Evolutionary conservation across 2,329 filamentous ascomycete species (phyloP).

Genomic region (Calonectria pauciramosa): DNA sequence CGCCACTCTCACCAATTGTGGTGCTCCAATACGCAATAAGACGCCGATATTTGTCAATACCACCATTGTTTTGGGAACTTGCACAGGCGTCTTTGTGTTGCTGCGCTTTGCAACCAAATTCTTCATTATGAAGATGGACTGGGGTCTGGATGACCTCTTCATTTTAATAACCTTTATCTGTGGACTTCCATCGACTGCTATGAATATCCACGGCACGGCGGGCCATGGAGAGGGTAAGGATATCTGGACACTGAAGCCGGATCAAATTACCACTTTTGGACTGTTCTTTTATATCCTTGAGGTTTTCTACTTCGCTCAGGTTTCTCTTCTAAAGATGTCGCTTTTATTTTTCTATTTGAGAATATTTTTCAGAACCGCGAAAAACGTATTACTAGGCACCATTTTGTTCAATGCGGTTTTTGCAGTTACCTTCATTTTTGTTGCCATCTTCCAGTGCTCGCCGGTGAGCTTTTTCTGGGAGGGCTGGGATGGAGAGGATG

Average conservation of each 20-base stretch:
- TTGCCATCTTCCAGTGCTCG: slow-evolving; percentile 53
- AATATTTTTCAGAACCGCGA: slow-evolving; percentile 25
- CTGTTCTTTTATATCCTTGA: slow-evolving; percentile 29
- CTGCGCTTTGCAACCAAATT: slow-evolving; percentile 34
- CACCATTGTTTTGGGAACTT: slow-evolving; percentile 27
- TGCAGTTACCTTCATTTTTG: slow-evolving; percentile 48
- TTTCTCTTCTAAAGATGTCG: slow-evolving; percentile 30
- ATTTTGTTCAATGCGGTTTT: slow-evolving; percentile 32
- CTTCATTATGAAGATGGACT: slow-evolving; percentile 25
- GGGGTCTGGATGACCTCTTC: slow-evolving; percentile 33
- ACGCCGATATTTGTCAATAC: slow-evolving; percentile 21
- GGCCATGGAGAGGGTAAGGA: slow-evolving; percentile 29
- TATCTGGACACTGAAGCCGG: slow-evolving; percentile 30
- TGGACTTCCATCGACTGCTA: slow-evolving; percentile 26
- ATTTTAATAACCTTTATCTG: slow-evolving; percentile 16
- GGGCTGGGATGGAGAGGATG: slow-evolving; percentile 55
- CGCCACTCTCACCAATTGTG: slow-evolving; percentile 24
- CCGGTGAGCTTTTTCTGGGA: slow-evolving; percentile 57
- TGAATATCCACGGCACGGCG: slow-evolving; percentile 31
- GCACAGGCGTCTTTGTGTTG: slow-evolving; percentile 29
- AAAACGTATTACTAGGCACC: slow-evolving; percentile 23
- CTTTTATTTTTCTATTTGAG: slow-evolving; percentile 34
- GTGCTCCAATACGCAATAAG: slow-evolving; percentile 27
- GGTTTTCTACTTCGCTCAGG: slow-evolving; percentile 30
- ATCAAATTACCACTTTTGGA: slow-evolving; percentile 24